Conservation (phyloP, 768 basidiomycete genomes). For the Phanerochaete sordida region DNA sequence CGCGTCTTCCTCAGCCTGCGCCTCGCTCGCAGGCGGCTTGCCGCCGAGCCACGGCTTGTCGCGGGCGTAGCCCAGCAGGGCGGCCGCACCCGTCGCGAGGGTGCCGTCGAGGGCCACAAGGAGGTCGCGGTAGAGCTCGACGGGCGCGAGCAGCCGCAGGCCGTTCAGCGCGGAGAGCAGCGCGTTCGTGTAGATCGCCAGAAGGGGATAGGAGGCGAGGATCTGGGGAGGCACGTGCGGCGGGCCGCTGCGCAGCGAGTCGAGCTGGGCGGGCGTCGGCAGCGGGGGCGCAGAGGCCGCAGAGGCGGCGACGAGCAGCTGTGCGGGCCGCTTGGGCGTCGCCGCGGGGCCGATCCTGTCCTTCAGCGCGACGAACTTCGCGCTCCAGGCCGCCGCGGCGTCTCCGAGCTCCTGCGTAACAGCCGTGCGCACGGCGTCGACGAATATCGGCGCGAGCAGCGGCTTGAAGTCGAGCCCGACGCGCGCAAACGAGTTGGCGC, state of each 20-base stretch:
- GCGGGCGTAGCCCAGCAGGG: slow-evolving; percentile 43
- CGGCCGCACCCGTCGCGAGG: slow-evolving; percentile 43
- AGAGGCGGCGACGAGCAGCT: slow-evolving; percentile 5
- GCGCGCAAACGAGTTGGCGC: slow-evolving; percentile 87
- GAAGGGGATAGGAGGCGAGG: slow-evolving; percentile 68
- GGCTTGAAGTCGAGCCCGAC: slow-evolving; percentile 87
- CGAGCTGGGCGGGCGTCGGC: slow-evolving; percentile 16
- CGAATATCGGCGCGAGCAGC: slow-evolving; percentile 63
- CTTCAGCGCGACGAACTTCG: not conserved
- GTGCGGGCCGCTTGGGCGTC: not conserved
- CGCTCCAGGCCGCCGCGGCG: slow-evolving; percentile 28
- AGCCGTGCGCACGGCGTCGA: slow-evolving; percentile 54
- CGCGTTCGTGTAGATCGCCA: slow-evolving; percentile 70
- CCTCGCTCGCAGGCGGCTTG: slow-evolving; percentile 9
- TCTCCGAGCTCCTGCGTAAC: slow-evolving; percentile 49
- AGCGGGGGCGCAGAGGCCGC: slow-evolving; percentile 8
- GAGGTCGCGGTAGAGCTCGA: slow-evolving; percentile 50
- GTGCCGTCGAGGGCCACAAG: slow-evolving; percentile 42
- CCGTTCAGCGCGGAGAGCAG: slow-evolving; percentile 73
- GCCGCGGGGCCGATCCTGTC: not conserved
- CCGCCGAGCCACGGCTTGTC: slow-evolving; percentile 12
- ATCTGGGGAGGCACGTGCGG: slow-evolving; percentile 69
- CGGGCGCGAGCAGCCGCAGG: slow-evolving; percentile 76
- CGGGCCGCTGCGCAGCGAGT: slow-evolving; percentile 14
- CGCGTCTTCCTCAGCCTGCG: slow-evolving; percentile 29